Conservation (phyloP, 345 rosid species). For the Syzygium oleosum region DNA sequence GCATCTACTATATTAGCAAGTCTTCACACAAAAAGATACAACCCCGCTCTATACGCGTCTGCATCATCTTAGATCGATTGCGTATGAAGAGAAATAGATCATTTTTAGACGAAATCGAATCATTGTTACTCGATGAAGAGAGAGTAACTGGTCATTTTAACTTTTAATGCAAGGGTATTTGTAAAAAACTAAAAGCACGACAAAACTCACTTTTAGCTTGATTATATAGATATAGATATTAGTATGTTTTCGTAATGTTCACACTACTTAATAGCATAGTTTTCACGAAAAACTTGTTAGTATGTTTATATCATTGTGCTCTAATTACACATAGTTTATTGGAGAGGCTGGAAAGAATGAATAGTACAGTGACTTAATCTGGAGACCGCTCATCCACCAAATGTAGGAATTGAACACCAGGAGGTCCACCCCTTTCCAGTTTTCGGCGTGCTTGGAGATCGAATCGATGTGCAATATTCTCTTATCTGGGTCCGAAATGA, state of each 20-base stretch:
- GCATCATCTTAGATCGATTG: not conserved
- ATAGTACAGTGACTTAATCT: constrained; percentile 54
- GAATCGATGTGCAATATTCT: constrained; percentile 80
- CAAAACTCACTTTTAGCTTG: not conserved
- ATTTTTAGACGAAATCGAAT: not conserved
- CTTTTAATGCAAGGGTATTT: not conserved
- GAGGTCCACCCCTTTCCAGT: constrained; percentile 70
- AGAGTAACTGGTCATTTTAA: not conserved
- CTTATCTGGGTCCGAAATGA: constrained; percentile 46
- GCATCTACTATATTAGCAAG: not conserved
- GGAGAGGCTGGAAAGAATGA: not conserved
- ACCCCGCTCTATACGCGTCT: not conserved
- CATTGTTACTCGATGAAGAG: not conserved
- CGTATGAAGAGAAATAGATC: not conserved
- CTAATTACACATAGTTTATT: not conserved
- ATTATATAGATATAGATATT: not conserved
- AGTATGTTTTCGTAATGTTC: not conserved
- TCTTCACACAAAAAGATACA: not conserved
- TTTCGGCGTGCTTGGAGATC: constrained; percentile 45
- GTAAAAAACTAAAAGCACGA: not conserved
- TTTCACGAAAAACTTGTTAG: not conserved
- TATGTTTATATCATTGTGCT: not conserved
- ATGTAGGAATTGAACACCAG: constrained; percentile 76
- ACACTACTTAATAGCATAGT: not conserved
- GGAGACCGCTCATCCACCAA: constrained; percentile 89